A percentile compares a stretch with the other conserved stretches of the same genome.
Conservation (phyloP, 306 rosid genomes). For the Quercus wislizeni region DNA sequence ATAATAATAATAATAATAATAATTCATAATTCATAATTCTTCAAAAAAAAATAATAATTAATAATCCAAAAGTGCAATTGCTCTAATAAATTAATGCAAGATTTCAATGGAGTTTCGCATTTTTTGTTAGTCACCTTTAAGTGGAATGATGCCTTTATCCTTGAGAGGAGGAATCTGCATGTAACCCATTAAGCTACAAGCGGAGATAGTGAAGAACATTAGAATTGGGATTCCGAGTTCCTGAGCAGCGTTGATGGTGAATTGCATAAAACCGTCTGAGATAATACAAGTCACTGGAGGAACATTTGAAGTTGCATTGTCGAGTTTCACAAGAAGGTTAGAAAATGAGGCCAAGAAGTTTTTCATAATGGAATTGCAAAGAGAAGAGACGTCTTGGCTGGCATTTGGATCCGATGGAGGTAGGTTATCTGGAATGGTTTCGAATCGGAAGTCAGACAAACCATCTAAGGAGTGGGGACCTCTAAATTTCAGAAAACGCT, state of each 20-base stretch:
- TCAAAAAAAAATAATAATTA: no score
- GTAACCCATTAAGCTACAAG: not conserved
- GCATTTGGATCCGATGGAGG: not conserved
- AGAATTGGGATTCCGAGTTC: not conserved
- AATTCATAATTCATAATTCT: no score
- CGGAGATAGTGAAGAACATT: not conserved
- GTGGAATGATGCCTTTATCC: constrained; percentile 2
- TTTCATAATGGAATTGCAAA: not conserved
- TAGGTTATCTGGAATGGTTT: constrained; percentile 9
- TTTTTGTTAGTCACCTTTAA: not conserved
- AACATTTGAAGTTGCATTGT: not conserved
- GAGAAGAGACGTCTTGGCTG: not conserved
- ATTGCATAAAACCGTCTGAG: not conserved
- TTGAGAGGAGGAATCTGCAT: not conserved
- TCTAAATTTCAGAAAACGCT: not conserved
- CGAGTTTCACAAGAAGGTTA: not conserved
- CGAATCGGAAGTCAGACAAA: not conserved
- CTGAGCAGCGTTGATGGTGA: not conserved
- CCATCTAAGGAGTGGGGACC: constrained; percentile 1
- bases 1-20: no score
- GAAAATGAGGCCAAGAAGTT: not conserved
- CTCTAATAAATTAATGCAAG: no score
- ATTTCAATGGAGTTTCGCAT: no score
- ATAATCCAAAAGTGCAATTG: no score
- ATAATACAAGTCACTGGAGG: not conserved